Conservation (phyloP, 495 filamentous ascomycete genomes). For the Penicillium argentinense region DNA sequence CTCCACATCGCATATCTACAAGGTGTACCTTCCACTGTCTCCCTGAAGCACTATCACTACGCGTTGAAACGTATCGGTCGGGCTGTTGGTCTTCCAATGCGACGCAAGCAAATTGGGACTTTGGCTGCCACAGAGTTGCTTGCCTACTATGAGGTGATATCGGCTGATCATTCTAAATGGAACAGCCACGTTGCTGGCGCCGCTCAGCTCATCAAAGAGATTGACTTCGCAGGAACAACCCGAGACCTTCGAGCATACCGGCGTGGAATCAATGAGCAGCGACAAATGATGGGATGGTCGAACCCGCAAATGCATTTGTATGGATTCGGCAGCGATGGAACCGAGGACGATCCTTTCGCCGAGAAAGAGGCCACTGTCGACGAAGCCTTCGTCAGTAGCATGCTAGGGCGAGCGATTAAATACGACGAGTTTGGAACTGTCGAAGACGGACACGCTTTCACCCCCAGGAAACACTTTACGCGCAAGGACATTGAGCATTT, state of each 20-base stretch:
- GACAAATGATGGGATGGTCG: conserved; percentile 17
- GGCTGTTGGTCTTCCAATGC: conserved; percentile 66
- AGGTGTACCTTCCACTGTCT: conserved; percentile 66
- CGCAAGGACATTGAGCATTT: conserved; percentile 75
- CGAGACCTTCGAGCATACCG: conserved; percentile 62
- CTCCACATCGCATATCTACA: conserved; percentile 88
- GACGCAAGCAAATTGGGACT: conserved; percentile 76
- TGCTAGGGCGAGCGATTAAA: conserved; percentile 45
- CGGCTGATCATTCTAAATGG: conserved; percentile 94
- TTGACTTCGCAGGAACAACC: conserved; percentile 72
- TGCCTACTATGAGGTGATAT: conserved; percentile 92
- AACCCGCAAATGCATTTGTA: conserved; percentile 16
- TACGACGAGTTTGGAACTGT: conserved; percentile 48
- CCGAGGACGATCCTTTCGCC: conserved; percentile 44
- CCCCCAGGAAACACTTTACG: conserved; percentile 47
- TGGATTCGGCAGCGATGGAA: conserved; percentile 16
- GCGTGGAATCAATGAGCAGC: conserved; percentile 28
- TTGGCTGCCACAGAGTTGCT: conserved; percentile 86
- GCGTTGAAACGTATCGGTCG: conserved; percentile 74
- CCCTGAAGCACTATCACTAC: conserved; percentile 89
- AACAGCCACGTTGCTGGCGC: conserved; percentile 86
- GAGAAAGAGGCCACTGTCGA: conserved; percentile 44
- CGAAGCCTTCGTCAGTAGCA: conserved; percentile 39
- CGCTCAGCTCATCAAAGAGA: conserved; percentile 77
- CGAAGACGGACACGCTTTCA: conserved; percentile 22